Conservation (phyloP, 176 grass and related monocot genomes). For the Microstegium vimineum region DNA sequence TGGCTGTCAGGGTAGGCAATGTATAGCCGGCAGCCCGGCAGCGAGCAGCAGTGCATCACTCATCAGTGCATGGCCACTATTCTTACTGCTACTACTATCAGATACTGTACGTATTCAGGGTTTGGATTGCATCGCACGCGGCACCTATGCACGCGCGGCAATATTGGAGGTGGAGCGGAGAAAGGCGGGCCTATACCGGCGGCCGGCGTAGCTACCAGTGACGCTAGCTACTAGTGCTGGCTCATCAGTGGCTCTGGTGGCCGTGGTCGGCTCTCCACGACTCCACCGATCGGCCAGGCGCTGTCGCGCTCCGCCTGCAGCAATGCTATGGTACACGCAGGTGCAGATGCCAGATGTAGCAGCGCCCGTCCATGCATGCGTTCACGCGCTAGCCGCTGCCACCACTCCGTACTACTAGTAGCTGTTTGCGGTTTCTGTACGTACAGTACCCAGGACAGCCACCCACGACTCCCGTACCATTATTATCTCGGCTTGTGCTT, state of each 20-base stretch:
- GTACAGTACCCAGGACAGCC: not conserved
- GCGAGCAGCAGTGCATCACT: not conserved
- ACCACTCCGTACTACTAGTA: too few species aligned
- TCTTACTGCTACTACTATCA: not conserved
- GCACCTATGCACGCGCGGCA: not conserved
- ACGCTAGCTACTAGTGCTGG: not conserved
- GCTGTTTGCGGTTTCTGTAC: slow-evolving; percentile 2
- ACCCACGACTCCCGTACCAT: not conserved
- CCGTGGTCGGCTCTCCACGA: not conserved
- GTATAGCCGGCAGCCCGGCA: not conserved
- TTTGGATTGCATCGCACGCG: slow-evolving; percentile 19
- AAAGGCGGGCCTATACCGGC: not conserved
- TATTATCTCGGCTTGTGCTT: not conserved
- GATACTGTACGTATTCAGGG: too few species aligned
- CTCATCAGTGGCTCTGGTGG: not conserved
- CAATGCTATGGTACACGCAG: not conserved
- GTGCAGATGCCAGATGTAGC: not conserved
- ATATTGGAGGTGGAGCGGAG: not conserved
- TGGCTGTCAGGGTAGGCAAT: too few species aligned
- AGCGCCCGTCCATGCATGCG: not conserved
- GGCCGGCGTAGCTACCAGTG: not conserved
- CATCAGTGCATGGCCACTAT: not conserved
- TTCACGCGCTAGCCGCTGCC: slow-evolving; percentile 13
- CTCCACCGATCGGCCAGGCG: not conserved
- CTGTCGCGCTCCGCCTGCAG: slow-evolving; percentile 7